phyloP scores from a whole-genome alignment of 257 asterid species.

The Cinchona pubescens region DNA sequence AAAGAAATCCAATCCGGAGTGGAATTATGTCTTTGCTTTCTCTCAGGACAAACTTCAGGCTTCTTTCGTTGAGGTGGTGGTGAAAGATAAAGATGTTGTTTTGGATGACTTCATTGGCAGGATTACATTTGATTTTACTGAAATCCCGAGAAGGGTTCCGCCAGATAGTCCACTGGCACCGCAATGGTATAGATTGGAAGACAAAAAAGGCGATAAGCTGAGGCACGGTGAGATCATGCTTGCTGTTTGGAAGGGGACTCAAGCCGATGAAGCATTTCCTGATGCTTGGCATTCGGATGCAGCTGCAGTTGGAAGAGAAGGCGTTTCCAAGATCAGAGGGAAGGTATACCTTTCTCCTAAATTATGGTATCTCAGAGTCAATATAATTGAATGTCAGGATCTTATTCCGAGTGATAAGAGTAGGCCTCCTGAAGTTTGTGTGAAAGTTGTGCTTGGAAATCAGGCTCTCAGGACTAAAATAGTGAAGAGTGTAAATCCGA shows the following conservation, averaged over 20 bases:
- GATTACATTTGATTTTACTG: slow-evolving; percentile 46
- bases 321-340: slow-evolving; percentile 61
- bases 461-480: slow-evolving; percentile 51
- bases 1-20: slow-evolving; percentile 61
- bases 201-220: slow-evolving; percentile 51
- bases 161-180: slow-evolving; percentile 88
- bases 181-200: slow-evolving; percentile 71
- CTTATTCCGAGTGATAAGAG: slow-evolving; percentile 50
- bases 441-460: slow-evolving; percentile 49
- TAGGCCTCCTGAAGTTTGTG: slow-evolving; percentile 51
- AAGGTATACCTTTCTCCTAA: slow-evolving; percentile 77
- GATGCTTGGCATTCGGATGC: slow-evolving; percentile 97
- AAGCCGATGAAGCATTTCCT: slow-evolving; percentile 75
- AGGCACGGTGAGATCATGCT: slow-evolving; percentile 75
- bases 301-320: slow-evolving; percentile 54
- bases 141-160: slow-evolving; percentile 62
- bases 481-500: slow-evolving; percentile 42
- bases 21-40: slow-evolving; percentile 79
- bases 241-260: slow-evolving; percentile 85
- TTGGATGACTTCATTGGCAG: slow-evolving; percentile 61
- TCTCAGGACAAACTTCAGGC: slow-evolving; percentile 74
- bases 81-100: slow-evolving; percentile 69
- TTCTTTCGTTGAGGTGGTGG: slow-evolving; percentile 53
- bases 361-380: slow-evolving; percentile 79
- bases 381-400: slow-evolving; percentile 75